Evolutionary conservation across 805 yeast species (phyloP).

Genomic region (Saccharomycopsis sp.): DNA sequence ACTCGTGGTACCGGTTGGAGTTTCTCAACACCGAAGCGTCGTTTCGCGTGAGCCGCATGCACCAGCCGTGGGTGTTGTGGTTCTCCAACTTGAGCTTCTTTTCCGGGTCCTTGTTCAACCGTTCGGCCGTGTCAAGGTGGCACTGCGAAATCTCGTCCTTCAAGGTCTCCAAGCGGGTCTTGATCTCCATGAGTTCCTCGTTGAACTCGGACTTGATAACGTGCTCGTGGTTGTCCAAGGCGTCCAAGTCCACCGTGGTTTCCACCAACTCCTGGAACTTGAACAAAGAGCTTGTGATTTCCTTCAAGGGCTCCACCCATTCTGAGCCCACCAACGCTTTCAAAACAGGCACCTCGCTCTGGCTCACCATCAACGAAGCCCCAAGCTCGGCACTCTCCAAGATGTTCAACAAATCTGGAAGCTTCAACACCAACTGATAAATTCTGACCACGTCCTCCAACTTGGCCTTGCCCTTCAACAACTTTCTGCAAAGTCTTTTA

Average conservation of each 20-base stretch:
- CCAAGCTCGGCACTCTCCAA: conserved; percentile 38
- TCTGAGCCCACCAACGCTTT: conserved; percentile 34
- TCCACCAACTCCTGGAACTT: conserved; percentile 83
- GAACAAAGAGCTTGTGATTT: conserved; percentile 40
- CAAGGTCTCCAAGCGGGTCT: conserved; percentile 45
- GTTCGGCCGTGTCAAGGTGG: conserved; percentile 62
- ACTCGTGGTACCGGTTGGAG: conserved; percentile 53
- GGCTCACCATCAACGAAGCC: conserved; percentile 25
- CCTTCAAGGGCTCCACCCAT: conserved; percentile 53
- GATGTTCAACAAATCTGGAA: conserved; percentile 59
- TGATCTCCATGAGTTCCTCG: conserved; percentile 56
- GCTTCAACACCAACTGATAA: conserved; percentile 63
- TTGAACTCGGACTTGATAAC: conserved; percentile 87
- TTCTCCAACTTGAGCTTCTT: conserved; percentile 85
- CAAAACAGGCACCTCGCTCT: conserved; percentile 23
- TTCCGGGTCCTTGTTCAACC: conserved; percentile 71
- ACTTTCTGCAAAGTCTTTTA: conserved; percentile 61
- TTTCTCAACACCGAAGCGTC: conserved; percentile 77
- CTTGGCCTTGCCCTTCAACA: conserved; percentile 44
- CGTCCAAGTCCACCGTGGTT: conserved; percentile 80
- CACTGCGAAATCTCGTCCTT: conserved; percentile 46
- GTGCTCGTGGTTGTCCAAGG: conserved; percentile 74
- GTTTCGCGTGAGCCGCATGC: conserved; percentile 82
- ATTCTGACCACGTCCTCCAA: conserved; percentile 85
- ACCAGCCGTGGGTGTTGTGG: conserved; percentile 88